phyloP scores from a whole-genome alignment of 2,329 filamentous ascomycete species.

The Myriangium duriaei region DNA sequence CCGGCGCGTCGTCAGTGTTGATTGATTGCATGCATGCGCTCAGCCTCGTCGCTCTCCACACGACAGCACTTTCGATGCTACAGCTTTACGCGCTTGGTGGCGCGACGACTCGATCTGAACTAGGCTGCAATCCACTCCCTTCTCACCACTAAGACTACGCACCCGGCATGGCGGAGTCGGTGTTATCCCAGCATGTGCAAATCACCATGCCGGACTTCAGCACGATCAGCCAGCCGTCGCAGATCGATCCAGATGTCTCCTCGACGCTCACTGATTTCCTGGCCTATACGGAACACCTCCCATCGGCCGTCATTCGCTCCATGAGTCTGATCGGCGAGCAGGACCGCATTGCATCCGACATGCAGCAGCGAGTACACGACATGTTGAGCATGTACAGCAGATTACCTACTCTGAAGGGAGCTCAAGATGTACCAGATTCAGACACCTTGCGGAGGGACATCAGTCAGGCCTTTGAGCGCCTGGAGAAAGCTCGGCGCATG shows the following conservation, averaged over 20 bases:
- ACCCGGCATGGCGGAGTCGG: conserved; percentile 10
- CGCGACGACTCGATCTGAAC: not conserved
- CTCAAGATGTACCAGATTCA: conserved; percentile 36
- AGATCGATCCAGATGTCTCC: conserved; percentile 48
- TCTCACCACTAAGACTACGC: not conserved
- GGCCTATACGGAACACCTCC: conserved; percentile 57
- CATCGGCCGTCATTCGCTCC: conserved; percentile 51
- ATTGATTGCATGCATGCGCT: not conserved
- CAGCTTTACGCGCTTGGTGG: not conserved
- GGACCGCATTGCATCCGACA: conserved; percentile 31
- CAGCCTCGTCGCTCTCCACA: not conserved
- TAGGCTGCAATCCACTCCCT: not conserved
- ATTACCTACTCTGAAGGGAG: conserved; percentile 37
- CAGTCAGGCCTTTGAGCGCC: conserved; percentile 39
- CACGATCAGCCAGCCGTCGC: conserved; percentile 6
- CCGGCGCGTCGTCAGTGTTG: too few species aligned
- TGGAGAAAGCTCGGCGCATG: conserved; percentile 26
- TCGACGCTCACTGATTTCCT: conserved; percentile 56
- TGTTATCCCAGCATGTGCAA: conserved; percentile 10
- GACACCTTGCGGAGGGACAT: conserved; percentile 42
- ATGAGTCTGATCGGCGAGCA: conserved; percentile 47
- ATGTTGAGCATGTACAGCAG: conserved; percentile 35
- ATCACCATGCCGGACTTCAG: conserved; percentile 13
- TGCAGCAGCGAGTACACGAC: conserved; percentile 34
- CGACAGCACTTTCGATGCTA: not conserved